phyloP scores from a whole-genome alignment of 495 filamentous ascomycete genomes.

The Beverwykella pulmonaria region DNA sequence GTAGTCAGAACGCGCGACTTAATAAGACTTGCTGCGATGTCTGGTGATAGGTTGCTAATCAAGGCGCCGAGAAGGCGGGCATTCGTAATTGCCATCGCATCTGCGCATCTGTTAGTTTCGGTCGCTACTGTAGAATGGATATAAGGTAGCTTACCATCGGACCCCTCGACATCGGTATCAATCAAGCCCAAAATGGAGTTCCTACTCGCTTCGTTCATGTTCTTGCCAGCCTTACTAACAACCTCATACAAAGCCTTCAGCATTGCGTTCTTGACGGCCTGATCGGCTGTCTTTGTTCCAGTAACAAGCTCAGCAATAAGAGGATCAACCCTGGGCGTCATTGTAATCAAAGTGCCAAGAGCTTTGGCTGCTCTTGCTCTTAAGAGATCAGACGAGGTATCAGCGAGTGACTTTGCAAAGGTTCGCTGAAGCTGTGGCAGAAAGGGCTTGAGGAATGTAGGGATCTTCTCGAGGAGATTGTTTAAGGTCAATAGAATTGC shows the following conservation, averaged over 20 bases:
- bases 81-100: constrained; percentile 80
- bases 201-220: constrained; percentile 90
- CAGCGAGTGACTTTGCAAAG: constrained; percentile 92
- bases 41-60: constrained; percentile 74
- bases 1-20: constrained; percentile 77
- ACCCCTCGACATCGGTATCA: constrained; percentile 76
- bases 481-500: constrained; percentile 94
- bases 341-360: constrained; percentile 90
- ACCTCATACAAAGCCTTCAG: constrained; percentile 96
- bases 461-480: constrained; percentile 95
- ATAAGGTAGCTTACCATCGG: constrained; percentile 52
- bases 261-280: constrained; percentile 93
- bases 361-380: constrained; percentile 92
- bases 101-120: constrained; percentile 42
- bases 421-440: constrained; percentile 94
- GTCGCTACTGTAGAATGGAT: constrained; percentile 29
- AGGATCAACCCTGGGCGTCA: constrained; percentile 94
- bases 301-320: constrained; percentile 87
- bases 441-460: constrained; percentile 93
- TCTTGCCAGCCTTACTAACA: constrained; percentile 86
- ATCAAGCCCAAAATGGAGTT: constrained; percentile 80
- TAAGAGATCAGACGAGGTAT: constrained; percentile 86
- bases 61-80: constrained; percentile 86
- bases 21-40: constrained; percentile 67
- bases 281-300: constrained; percentile 85